phyloP scores from a whole-genome alignment of 306 rosid species.

The Rosa multiflora region DNA sequence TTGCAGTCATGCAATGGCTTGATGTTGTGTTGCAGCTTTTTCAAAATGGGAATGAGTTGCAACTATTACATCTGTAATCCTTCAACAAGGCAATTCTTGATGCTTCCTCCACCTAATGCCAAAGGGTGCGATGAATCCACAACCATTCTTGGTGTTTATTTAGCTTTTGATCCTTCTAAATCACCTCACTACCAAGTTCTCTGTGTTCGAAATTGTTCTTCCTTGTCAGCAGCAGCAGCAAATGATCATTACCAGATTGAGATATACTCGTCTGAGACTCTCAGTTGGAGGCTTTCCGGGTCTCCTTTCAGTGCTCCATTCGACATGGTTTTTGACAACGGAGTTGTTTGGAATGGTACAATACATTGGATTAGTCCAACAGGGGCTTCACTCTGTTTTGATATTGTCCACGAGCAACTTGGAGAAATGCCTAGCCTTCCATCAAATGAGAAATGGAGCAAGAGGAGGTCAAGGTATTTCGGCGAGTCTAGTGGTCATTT shows the following conservation, averaged over 20 bases:
- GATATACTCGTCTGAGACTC: constrained; percentile 22
- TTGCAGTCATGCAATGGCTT: constrained; percentile 27
- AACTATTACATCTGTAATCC: constrained; percentile 28
- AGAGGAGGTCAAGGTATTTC: constrained; percentile 17
- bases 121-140: background rate
- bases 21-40: constrained; percentile 13
- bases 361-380: constrained; percentile 30
- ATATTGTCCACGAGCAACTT: constrained; percentile 17
- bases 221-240: background rate
- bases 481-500: constrained; percentile 34
- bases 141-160: constrained; percentile 4
- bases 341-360: constrained; percentile 36
- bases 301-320: background rate
- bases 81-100: constrained; percentile 15
- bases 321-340: constrained; percentile 11
- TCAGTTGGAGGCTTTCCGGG: constrained; percentile 23
- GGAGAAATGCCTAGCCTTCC: constrained; percentile 26
- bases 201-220: constrained; percentile 3
- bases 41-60: background rate
- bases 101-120: constrained; percentile 4
- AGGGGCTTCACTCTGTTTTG: constrained; percentile 22
- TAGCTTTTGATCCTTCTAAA: constrained; percentile 24
- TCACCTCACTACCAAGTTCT: constrained; percentile 32
- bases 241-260: constrained; percentile 11
- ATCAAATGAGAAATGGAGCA: constrained; percentile 10